Base-by-base conservation (phyloP, 2,329 filamentous ascomycete genomes). In the Epichloe coenophiala region DNA sequence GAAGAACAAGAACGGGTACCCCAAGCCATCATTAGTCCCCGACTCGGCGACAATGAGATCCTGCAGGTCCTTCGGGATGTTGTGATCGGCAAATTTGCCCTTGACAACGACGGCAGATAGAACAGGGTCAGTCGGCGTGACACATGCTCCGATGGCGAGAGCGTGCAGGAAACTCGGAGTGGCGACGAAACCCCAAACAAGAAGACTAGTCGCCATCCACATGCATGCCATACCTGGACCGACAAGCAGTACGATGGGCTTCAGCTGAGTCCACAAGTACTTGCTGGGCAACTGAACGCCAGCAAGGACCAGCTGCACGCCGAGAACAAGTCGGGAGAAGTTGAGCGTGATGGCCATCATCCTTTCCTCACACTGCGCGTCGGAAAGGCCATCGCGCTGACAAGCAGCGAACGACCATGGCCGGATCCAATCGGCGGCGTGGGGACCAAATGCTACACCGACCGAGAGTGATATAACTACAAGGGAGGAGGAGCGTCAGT, bases 111-210 rank as follows among this genome's bases (percentile, higher is more conserved):
- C 86, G 56, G 93, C 91, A 15, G 86, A 91, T 38, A 95, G 67
- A 1, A 95, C 81, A 0, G 90, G 90, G 59, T 96, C 90, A 0
- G 90, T 95, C 0, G 89, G 90, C 3, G 90, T 93, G n/a, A 96
- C 81, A 60, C 89, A 95, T 1, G 89, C 86, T 1, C 82, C 89
- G 11, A 95, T 73, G 15, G 83, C 85, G 11, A 95, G 73, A 0
- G 90, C 86, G 56, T 93, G 84, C 2, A 95, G 72, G 56, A 93
- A 86, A 33, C 72, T 72, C 15, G 91, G 71, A 47, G 80, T 69
- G 0, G 87, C 86, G 2, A 90, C 80, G 54, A 95, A 67, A 0
- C 67, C 84, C 81, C 83, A 95, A 42, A 95, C 72, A 3, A 95
- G 65, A 1, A 93, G 68, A 57, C 84, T 86, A n/a, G 86, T 93